A percentile compares a stretch with the other conserved stretches of the same genome.
These are phyloP conservation scores for Fusarium sp. DNA, from an alignment of 2,329 filamentous ascomycete genomes.

Conservation along the genomic window DNA sequence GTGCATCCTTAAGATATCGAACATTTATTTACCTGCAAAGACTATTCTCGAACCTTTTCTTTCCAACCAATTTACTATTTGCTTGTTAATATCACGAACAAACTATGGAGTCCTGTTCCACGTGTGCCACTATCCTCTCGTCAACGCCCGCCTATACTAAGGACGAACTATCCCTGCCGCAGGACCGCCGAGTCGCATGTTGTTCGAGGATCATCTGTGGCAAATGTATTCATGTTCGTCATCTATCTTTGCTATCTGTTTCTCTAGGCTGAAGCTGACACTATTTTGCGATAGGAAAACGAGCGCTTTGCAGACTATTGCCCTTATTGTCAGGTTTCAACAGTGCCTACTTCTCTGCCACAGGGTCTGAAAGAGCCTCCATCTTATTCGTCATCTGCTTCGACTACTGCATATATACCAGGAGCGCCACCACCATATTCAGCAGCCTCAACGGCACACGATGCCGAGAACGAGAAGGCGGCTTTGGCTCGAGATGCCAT, in stretches of 20 bases:
- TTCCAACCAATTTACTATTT: neutral
- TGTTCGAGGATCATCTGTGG: constrained; percentile 78
- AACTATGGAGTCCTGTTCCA: constrained; percentile 69
- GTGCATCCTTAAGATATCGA: constrained; percentile 10
- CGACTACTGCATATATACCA: constrained; percentile 42
- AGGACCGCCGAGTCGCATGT: constrained; percentile 72
- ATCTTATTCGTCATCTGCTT: constrained; percentile 63
- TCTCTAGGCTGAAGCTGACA: constrained; percentile 21
- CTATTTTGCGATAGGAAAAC: constrained; percentile 61
- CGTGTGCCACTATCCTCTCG: constrained; percentile 72
- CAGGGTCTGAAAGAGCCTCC: constrained; percentile 77
- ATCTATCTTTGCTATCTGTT: neutral
- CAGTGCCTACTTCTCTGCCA: constrained; percentile 64
- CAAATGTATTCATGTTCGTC: constrained; percentile 71
- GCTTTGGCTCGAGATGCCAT: constrained; percentile 42
- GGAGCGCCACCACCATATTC: constrained; percentile 56
- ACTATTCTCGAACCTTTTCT: neutral
- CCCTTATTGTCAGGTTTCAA: constrained; percentile 82
- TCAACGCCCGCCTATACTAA: constrained; percentile 64
- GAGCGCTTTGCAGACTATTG: constrained; percentile 73
- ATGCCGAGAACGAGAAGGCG: constrained; percentile 42
- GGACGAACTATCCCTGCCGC: constrained; percentile 66
- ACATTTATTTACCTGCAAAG: constrained; percentile 11
- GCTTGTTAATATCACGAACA: neutral
- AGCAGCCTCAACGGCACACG: constrained; percentile 24